Evolutionary conservation across 768 basidiomycete species (phyloP).

Genomic region (Saitozyma sp.): DNA sequence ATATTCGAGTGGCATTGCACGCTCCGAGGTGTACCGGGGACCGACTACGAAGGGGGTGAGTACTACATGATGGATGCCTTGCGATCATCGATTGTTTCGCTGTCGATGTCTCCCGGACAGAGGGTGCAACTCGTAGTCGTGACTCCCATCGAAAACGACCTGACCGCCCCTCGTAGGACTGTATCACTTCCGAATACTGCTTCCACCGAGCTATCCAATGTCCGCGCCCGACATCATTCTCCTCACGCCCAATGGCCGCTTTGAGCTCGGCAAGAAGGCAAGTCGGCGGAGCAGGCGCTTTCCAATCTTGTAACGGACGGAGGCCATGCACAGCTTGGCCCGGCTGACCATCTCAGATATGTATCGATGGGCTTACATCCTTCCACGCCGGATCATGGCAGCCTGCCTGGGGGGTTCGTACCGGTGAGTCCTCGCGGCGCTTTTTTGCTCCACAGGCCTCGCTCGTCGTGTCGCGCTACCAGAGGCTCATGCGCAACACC

Average conservation of each 20-base stretch:
- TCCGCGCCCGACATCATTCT: constrained; percentile 93
- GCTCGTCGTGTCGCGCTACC: neutral
- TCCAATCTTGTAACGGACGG: constrained; percentile 10
- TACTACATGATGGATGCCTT: neutral
- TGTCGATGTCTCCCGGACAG: neutral
- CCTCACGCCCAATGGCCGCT: constrained; percentile 94
- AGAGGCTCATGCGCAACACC: constrained; percentile 2
- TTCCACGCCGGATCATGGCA: constrained; percentile 97
- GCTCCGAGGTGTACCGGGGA: constrained; percentile 80
- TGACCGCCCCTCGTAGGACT: constrained; percentile 53
- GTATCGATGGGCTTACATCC: constrained; percentile 49
- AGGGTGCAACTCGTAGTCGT: neutral
- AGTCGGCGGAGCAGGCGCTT: constrained; percentile 20
- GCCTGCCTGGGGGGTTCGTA: constrained; percentile 96
- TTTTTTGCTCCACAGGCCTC: neutral
- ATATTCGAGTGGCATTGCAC: constrained; percentile 92
- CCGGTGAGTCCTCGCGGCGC: constrained; percentile 55
- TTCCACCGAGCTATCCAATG: constrained; percentile 95
- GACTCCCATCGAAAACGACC: neutral
- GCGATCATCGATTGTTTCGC: neutral
- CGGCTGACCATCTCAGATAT: constrained; percentile 34
- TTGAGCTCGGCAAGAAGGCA: constrained; percentile 94
- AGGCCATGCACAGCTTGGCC: no score
- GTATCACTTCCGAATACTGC: constrained; percentile 89
- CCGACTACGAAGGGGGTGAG: constrained; percentile 84